A percentile compares a stretch with the other conserved stretches of the same genome.
These are phyloP conservation scores for Ogataea wickerhamii DNA, from an alignment of 805 yeast genomes.

Conservation along the genomic window DNA sequence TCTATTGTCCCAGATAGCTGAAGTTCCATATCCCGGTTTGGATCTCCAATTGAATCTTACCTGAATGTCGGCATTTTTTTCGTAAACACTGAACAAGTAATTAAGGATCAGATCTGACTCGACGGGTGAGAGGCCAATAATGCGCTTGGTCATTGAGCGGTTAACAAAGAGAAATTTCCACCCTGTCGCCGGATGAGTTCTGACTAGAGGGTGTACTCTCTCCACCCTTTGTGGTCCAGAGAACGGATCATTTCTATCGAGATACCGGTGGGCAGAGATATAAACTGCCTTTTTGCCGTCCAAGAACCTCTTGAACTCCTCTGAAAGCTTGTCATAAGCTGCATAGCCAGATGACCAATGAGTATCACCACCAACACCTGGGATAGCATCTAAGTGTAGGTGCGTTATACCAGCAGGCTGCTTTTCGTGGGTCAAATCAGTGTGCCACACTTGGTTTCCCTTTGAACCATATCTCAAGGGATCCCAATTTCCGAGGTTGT, in stretches of 20 bases:
- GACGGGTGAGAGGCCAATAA: conserved; percentile 46
- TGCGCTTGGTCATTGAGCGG: conserved; percentile 44
- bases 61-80: conserved; percentile 49
- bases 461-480: conserved; percentile 12
- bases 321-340: conserved; percentile 50
- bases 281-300: conserved; percentile 47
- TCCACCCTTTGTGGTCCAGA: conserved; percentile 42
- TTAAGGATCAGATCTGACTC: conserved; percentile 46
- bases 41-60: conserved; percentile 46
- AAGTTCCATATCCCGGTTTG: conserved; percentile 34
- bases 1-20: conserved; percentile 48
- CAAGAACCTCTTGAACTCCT: conserved; percentile 44
- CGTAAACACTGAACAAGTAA: conserved; percentile 40
- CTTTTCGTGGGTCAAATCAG: conserved; percentile 48
- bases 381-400: conserved; percentile 45
- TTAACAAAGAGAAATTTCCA: conserved; percentile 53
- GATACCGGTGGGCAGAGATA: conserved; percentile 35
- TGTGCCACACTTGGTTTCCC: conserved; percentile 40
- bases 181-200: conserved; percentile 62
- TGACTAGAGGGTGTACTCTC: conserved; percentile 54
- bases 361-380: conserved; percentile 51
- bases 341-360: conserved; percentile 51
- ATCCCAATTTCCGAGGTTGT: conserved; percentile 12
- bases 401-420: conserved; percentile 50
- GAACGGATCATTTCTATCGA: conserved; percentile 38